Base-by-base conservation (phyloP, 2,329 filamentous ascomycete species). In the Aspergillus terreus region DNA sequence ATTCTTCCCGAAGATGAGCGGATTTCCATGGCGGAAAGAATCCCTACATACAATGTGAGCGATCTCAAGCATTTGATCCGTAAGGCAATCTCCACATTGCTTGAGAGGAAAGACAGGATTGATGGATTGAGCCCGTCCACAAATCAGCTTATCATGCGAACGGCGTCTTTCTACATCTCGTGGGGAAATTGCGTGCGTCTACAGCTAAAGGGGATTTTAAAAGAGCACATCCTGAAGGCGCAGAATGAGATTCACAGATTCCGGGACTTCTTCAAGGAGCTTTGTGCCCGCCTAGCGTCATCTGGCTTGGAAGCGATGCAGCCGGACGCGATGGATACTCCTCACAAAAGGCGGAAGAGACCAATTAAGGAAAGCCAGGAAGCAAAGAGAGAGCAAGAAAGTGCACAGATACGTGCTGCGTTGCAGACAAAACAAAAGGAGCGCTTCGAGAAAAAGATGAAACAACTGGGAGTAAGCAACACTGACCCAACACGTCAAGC, bases 301-400 rank as follows among this genome's bases (percentile, higher is more conserved):
- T 41, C 21, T 25, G 15, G 6, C n/a, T 32, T 30, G 9, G 36
- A 42, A 36, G 35, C 51, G 15, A 4, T n/a, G 23, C 12, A 32
- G 32, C 9, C 38, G 17, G 46, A 41, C 3, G 43, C 15, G 47
- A 23, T 44, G 21, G 49, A 60, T 30, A 65, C 73, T n/a, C 66
- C 74, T 15, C 71, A 74, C 58, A 79, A 75, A 54, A 76, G 75
- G 51, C 71, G 75, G 43, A 78, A 76, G 56, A 70, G 69, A 19
- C 67, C 77, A 15, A 67, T 77, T 9, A 73, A 78, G 35, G 75
- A 85, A 62, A 72, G 68, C 55, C 64, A 75, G 47, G 69, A 75
- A 35, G 78, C 80, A 0, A 73, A 79, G 40, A 73, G 79, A 38
- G 72, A 82, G 30, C 80, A 86, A 58, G 75, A 81, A 45, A 76